A percentile compares a stretch with the other conserved stretches of the same genome.
Evolutionary conservation across 768 basidiomycete species (phyloP).

Genomic region (Lepiota subincarnata): DNA sequence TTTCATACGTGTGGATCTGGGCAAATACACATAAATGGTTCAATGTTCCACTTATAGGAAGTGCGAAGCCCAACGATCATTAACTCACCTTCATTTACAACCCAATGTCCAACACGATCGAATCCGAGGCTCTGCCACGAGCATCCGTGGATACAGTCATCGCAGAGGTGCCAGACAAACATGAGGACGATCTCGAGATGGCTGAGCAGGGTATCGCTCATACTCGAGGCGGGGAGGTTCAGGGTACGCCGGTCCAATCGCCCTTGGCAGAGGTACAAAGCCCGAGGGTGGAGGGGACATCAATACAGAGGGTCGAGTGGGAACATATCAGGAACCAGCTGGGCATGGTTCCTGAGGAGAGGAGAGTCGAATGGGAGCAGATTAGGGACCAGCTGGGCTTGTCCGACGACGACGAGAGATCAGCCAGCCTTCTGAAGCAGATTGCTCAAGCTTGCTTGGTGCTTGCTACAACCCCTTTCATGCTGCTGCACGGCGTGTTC

Average conservation of each 20-base stretch:
- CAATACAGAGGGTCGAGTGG: slow-evolving; percentile 2
- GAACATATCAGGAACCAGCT: slow-evolving; percentile 3
- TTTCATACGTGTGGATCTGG: too few species aligned
- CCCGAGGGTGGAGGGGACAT: neutral
- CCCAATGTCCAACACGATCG: neutral
- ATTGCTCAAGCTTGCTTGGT: slow-evolving; percentile 4
- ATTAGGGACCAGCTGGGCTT: neutral
- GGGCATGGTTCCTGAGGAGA: slow-evolving; percentile 1
- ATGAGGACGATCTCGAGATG: neutral
- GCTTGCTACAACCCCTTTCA: slow-evolving; percentile 5
- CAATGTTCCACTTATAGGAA: too few species aligned
- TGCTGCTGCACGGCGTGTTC: slow-evolving; percentile 5
- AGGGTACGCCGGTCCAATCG: neutral
- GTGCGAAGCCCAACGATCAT: too few species aligned
- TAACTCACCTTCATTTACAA: too few species aligned
- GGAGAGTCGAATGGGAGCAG: neutral
- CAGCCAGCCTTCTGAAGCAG: neutral
- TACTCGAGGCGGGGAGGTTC: too few species aligned
- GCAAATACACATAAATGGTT: too few species aligned
- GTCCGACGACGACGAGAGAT: neutral
- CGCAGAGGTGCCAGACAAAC: neutral
- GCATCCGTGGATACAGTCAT: slow-evolving; percentile 1
- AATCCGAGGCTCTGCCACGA: slow-evolving; percentile 1
- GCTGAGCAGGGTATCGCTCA: neutral
- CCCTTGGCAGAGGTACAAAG: neutral